These are phyloP conservation scores for Phytopythium oedochilum DNA, from an alignment of 352 stramenopile species.

Conservation along the genomic window DNA sequence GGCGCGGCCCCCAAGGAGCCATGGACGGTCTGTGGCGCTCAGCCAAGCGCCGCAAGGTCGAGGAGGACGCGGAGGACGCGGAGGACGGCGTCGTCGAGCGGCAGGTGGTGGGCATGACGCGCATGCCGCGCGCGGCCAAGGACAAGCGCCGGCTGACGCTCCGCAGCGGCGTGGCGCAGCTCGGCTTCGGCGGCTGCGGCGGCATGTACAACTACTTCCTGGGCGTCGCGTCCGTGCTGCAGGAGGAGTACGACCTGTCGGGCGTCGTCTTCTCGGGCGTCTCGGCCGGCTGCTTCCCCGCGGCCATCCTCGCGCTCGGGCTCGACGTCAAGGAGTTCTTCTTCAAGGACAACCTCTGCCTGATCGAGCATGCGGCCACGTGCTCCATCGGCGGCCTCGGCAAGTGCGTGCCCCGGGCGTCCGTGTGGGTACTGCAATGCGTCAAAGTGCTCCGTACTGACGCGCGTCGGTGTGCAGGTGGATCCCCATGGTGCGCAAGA, in stretches of 20 bases:
- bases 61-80: background rate
- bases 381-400: constrained; percentile 54
- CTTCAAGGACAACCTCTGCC: constrained; percentile 72
- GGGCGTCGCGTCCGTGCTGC: constrained; percentile 66
- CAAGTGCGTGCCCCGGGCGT: too few relatives aligned
- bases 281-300: constrained; percentile 72
- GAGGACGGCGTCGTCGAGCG: background rate
- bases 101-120: background rate
- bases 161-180: constrained; percentile 56
- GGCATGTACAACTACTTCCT: constrained; percentile 89
- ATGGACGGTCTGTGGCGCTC: constrained; percentile 4
- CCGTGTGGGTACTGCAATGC: too few relatives aligned
- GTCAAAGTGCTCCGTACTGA: too few relatives aligned
- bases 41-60: background rate
- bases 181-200: constrained; percentile 76
- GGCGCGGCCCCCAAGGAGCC: background rate
- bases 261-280: constrained; percentile 76
- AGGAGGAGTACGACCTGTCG: constrained; percentile 71
- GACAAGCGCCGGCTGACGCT: constrained; percentile 42
- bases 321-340: constrained; percentile 82
- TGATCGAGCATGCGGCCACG: constrained; percentile 59
- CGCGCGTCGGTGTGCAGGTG: too few relatives aligned
- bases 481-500: constrained; percentile 70
- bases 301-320: constrained; percentile 51
- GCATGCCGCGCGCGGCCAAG: constrained; percentile 15